Base-by-base conservation (phyloP, 306 rosid genomes). In the Corylus avellana region DNA sequence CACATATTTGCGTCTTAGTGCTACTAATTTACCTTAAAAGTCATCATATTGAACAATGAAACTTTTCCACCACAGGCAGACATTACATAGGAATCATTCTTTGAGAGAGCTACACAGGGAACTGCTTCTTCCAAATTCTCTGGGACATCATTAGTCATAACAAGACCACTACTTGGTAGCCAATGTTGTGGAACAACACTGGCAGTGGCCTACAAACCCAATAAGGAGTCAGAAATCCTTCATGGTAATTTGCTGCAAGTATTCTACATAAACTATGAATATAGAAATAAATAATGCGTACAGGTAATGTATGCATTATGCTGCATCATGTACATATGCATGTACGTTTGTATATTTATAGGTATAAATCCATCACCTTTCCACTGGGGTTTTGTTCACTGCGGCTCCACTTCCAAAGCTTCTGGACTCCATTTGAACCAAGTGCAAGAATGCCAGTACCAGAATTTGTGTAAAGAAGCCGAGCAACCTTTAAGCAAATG, bases 21-120 rank as follows among this genome's bases (percentile, higher is more conserved):
- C 42, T 25, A 12, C 32, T 61, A 61, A 61, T 61, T 64, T 82
- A 93, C 97, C 96, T 87, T 90, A 72, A 92, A 90, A 7, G 95
- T 92, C 93, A 87, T 84, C 95, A 92, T 89, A 88, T 92, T 90
- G 76, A 94, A 94, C 77, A 92, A 72, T 4, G 92, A 92, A 84
- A 92, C 92, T 77, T 87, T 94, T 77, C 98, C 98, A 7, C 98
- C 97, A 77, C 90, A 89, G 56, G 96, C 97, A 51, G 98, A 94
- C 92, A 90, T 89, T 54, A 88, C 97, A 81, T 94, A 94, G 0
- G 98, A 90, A 79, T 92, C 96, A 59, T 94, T 94, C 86, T 92
- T 94, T 22, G 98, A 89, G 68, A 94, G 92, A 4, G 96, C 94
- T 75, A 94, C 83, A 85, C 98, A 94, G 1, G 98, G 98, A 75